Percentiles rank a stretch among this genome's conserved stretches.
Evolutionary conservation across 768 basidiomycete genomes (phyloP).

Genomic region (Favolaschia claudopus): DNA sequence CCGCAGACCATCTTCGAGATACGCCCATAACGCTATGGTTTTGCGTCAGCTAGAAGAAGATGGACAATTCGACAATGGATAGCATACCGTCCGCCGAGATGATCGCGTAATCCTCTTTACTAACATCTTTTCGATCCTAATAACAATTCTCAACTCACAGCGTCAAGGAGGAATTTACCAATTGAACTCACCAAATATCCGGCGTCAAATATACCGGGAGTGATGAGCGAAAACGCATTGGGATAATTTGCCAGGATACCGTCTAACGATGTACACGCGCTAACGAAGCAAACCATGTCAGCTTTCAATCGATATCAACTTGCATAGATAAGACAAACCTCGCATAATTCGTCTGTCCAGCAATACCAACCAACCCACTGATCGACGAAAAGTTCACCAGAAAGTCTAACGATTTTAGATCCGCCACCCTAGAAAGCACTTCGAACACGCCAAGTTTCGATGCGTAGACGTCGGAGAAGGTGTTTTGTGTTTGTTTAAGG

Average conservation of each 20-base stretch:
- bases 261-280: conserved; percentile 9
- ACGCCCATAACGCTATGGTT: background rate
- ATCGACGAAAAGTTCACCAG: conserved; percentile 5
- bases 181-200: conserved; percentile 5
- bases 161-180: background rate
- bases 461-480: background rate
- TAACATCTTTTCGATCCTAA: background rate
- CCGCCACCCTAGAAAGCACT: background rate
- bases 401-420: conserved; percentile 6
- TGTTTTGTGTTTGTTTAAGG: background rate
- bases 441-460: conserved; percentile 6
- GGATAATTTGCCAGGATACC: background rate
- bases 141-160: too few relatives aligned
- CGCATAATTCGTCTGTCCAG: conserved; percentile 2
- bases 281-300: too few relatives aligned
- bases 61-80: background rate
- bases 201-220: conserved; percentile 2
- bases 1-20: conserved; percentile 1
- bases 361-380: conserved; percentile 2
- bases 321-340: background rate
- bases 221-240: conserved; percentile 13
- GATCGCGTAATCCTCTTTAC: background rate
- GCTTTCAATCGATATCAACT: background rate
- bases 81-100: background rate
- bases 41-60: too few relatives aligned